Conservation (phyloP, 2,329 filamentous ascomycete species). For the Thermochaetoides dissita region DNA sequence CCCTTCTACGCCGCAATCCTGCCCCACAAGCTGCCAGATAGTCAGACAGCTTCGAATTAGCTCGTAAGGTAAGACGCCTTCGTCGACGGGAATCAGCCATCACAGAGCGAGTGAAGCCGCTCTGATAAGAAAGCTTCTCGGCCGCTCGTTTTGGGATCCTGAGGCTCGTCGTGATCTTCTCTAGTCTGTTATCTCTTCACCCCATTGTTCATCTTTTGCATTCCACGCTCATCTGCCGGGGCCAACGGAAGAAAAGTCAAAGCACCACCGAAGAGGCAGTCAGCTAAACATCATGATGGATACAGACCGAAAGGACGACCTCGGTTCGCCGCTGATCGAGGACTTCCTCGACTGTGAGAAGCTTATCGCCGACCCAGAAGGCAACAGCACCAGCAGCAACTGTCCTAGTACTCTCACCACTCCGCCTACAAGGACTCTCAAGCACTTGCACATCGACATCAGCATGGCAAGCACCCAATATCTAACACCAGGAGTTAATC, state of each 20-base stretch:
- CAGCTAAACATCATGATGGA: constrained; percentile 10
- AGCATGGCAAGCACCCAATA: constrained; percentile 19
- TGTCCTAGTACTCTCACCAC: constrained; percentile 3
- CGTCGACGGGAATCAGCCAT: too few relatives aligned
- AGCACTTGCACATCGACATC: constrained; percentile 16
- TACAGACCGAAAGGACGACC: constrained; percentile 9
- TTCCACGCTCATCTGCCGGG: neutral
- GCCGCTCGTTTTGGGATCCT: too few relatives aligned
- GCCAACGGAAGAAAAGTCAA: neutral
- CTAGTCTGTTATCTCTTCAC: too few relatives aligned
- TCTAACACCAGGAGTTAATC: constrained; percentile 14
- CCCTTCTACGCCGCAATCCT: too few relatives aligned
- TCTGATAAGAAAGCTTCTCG: too few relatives aligned
- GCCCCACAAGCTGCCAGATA: too few relatives aligned
- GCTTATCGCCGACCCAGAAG: constrained; percentile 10
- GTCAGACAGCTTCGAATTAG: too few relatives aligned
- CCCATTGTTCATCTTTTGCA: neutral
- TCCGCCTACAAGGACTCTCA: constrained; percentile 8
- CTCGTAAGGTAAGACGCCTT: too few relatives aligned
- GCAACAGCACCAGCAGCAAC: constrained; percentile 6
- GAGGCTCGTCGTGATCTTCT: too few relatives aligned
- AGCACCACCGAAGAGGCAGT: too few relatives aligned
- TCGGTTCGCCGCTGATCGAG: constrained; percentile 10
- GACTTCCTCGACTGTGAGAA: constrained; percentile 13
- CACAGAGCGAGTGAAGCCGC: too few relatives aligned